Evolutionary conservation across 495 filamentous ascomycete genomes (phyloP), one percentile per base, ranked within the genome.

Genomic region (Articulospora tetracladia): DNA sequence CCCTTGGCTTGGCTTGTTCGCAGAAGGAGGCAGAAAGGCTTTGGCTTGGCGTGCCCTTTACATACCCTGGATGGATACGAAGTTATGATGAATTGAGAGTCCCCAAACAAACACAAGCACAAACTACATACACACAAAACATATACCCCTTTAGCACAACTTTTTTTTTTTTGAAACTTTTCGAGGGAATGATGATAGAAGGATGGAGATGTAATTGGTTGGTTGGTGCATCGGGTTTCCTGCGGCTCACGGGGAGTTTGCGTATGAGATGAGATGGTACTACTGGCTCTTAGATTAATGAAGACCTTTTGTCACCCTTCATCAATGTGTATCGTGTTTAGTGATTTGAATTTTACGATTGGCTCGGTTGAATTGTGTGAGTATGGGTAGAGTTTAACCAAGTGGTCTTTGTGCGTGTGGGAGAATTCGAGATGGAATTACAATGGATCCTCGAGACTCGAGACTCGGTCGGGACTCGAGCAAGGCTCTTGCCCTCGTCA

Each of bases 281-380:
- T 17, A 44, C 17, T 58, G 26, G 64, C 59, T 48, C 51, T 59
- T 66, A 66, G 60, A 63, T 60, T 66, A 63, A 63, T 63, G 59
- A 62, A 63, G 64, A 66, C 64, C 39, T 44, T 57, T 61, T 58
- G 52, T 63, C 26, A 41, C 60, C 64, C 59, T 62, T 50, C 53
- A 32, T 23, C 28, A n/a, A n/a, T 57, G 44, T 4, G 19, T 48
- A 7, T 34, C 30, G n/a, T n/a, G n/a, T 39, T 39, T 39, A 10
- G 10, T 39, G 34, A 39, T n/a, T n/a, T 39, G 34, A 39, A 39
- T 39, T 10, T 39, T 10, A 39, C 34, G 10, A 39, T 39, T 39
- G 34, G 34, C n/a, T 39, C n/a, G n/a, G n/a, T n/a, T n/a, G n/a
- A n/a, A n/a, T n/a, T n/a, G n/a, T n/a, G n/a, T n/a, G n/a, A n/a